These are phyloP conservation scores for Lipomyces spencermartinsiae DNA, from an alignment of 805 yeast genomes.

Conservation along the genomic window DNA sequence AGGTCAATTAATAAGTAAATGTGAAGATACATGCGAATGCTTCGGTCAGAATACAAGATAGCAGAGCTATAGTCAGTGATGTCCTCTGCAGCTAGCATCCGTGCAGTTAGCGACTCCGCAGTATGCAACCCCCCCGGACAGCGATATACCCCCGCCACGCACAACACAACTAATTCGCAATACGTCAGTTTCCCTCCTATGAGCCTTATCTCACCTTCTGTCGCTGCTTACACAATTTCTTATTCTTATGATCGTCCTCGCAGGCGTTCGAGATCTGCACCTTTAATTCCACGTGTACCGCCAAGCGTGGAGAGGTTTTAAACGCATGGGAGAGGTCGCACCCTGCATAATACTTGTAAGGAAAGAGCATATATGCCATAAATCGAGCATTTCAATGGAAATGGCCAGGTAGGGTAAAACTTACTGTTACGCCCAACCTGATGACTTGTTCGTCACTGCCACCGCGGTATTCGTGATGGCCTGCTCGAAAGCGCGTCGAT, in stretches of 20 bases:
- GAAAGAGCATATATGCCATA: background rate
- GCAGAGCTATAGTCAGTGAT: background rate
- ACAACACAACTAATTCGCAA: too few relatives aligned
- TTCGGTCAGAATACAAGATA: background rate
- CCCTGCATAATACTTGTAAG: background rate
- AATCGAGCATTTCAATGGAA: too few relatives aligned
- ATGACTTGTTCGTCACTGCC: background rate
- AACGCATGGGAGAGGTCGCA: background rate
- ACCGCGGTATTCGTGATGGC: background rate
- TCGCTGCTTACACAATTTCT: background rate
- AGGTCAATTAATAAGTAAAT: too few relatives aligned
- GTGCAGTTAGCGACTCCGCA: too few relatives aligned
- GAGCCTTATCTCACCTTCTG: too few relatives aligned
- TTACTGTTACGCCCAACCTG: background rate
- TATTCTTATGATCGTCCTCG: background rate
- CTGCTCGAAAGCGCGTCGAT: too few relatives aligned
- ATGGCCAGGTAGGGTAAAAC: background rate
- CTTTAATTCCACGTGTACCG: background rate
- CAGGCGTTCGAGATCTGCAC: background rate
- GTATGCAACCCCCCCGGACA: too few relatives aligned
- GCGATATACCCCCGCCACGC: too few relatives aligned
- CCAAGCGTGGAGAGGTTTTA: background rate
- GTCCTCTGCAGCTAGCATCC: background rate
- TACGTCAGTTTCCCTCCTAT: too few relatives aligned
- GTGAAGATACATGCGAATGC: background rate